These are phyloP conservation scores for Suillus brevipes DNA, from an alignment of 768 basidiomycete species.

Conservation along the genomic window DNA sequence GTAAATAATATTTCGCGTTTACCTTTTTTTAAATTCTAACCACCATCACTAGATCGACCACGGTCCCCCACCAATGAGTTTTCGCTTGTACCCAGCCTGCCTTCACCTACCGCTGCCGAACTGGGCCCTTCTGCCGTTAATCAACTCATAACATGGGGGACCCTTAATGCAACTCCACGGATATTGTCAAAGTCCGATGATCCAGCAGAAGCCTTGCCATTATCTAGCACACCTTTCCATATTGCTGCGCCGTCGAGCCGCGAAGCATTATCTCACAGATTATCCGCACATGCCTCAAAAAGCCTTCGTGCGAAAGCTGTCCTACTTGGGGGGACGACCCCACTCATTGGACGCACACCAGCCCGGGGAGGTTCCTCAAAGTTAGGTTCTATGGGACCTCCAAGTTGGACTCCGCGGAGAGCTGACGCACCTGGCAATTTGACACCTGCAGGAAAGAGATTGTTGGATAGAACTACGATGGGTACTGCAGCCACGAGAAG, in stretches of 20 bases:
- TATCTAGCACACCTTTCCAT: conserved; percentile 69
- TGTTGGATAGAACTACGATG: conserved; percentile 73
- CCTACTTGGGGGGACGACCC: conserved; percentile 46
- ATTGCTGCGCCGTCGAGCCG: conserved; percentile 76
- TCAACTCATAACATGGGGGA: conserved; percentile 98
- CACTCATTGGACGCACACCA: conserved; percentile 29
- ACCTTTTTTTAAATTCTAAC: too few species aligned
- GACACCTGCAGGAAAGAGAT: conserved; percentile 81
- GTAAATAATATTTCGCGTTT: conserved; percentile 44
- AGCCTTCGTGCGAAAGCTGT: conserved; percentile 78
- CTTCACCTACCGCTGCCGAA: conserved; percentile 82
- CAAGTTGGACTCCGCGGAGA: conserved; percentile 74
- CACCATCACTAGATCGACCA: conserved; percentile 53
- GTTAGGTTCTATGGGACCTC: conserved; percentile 74
- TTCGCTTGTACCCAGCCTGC: conserved; percentile 79
- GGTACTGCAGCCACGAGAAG: conserved; percentile 62
- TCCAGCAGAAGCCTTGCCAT: conserved; percentile 40
- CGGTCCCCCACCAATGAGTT: conserved; percentile 60
- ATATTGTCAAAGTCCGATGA: conserved; percentile 70
- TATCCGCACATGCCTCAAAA: conserved; percentile 81
- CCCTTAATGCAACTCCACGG: conserved; percentile 87
- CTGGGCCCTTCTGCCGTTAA: conserved; percentile 83
- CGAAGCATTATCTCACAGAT: conserved; percentile 77
- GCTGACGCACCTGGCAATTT: conserved; percentile 71
- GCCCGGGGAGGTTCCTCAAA: conserved; percentile 32